These are phyloP conservation scores for Phragmites australis DNA, from an alignment of 176 grass and related monocot species.

Conservation along the genomic window DNA sequence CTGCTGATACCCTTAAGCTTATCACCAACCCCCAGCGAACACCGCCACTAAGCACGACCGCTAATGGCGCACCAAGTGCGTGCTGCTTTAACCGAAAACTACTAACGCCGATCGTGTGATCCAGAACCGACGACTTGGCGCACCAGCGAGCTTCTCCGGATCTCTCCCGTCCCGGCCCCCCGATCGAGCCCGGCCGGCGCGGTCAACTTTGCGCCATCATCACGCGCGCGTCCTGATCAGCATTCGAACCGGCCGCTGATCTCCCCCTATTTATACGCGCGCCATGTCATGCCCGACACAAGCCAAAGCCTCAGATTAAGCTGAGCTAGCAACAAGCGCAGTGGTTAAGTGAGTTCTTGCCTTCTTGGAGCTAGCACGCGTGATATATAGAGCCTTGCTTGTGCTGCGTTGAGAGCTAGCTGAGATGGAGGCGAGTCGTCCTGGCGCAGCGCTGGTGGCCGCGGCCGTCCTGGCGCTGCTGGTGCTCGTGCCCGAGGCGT, in stretches of 20 bases:
- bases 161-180: not conserved
- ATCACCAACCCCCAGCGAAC: slow-evolving; percentile 21
- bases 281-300: slow-evolving; percentile 28
- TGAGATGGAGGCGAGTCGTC: slow-evolving; percentile 11
- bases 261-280: slow-evolving; percentile 28
- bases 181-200: too few relatives aligned
- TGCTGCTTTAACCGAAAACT: slow-evolving; percentile 50
- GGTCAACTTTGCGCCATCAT: slow-evolving; percentile 48
- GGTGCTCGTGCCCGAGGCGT: slow-evolving; percentile 25
- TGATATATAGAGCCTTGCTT: not conserved
- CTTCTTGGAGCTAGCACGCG: not conserved
- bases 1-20: not conserved
- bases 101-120: slow-evolving; percentile 23
- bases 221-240: not conserved
- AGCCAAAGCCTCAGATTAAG: not conserved
- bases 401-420: not conserved
- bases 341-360: too few relatives aligned
- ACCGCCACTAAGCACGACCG: slow-evolving; percentile 52
- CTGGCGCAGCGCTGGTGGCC: not conserved
- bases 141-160: not conserved
- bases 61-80: slow-evolving; percentile 46
- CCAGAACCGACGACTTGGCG: not conserved
- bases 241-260: too few relatives aligned
- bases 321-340: not conserved
- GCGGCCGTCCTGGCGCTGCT: not conserved